Evolutionary conservation across 2,329 filamentous ascomycete genomes (phyloP).

Genomic region (Massarina eburnea): DNA sequence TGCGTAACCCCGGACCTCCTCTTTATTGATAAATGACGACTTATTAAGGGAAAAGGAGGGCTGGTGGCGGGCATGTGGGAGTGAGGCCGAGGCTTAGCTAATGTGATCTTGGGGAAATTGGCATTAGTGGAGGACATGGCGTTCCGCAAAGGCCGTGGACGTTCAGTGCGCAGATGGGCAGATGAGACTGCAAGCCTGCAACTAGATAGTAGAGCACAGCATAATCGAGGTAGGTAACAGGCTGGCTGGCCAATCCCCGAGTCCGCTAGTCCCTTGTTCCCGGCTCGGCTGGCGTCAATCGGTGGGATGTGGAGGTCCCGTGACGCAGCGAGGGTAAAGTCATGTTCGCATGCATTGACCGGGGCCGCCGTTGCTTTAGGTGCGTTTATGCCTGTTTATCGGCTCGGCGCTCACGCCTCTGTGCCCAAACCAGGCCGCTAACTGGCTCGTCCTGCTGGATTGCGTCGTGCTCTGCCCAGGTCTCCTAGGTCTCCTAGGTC

Average conservation of each 20-base stretch:
- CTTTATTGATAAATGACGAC: neutral
- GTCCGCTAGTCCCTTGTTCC: too few species aligned
- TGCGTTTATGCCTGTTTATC: constrained; percentile 10
- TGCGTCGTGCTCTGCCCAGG: constrained; percentile 20
- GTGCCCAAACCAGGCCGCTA: constrained; percentile 10
- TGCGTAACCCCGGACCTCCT: neutral
- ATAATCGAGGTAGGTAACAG: too few species aligned
- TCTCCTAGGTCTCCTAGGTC: too few species aligned
- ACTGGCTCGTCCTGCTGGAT: constrained; percentile 19
- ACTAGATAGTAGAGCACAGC: too few species aligned
- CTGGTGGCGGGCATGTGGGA: too few species aligned
- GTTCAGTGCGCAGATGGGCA: too few species aligned
- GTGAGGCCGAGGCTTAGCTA: too few species aligned
- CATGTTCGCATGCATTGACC: constrained; percentile 7
- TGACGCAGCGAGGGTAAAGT: constrained; percentile 7
- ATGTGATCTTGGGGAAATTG: too few species aligned
- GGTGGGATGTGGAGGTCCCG: constrained; percentile 1
- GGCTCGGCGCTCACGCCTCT: constrained; percentile 1
- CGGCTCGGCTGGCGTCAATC: neutral
- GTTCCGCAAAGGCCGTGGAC: too few species aligned
- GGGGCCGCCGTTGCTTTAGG: constrained; percentile 8
- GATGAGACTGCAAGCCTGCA: too few species aligned
- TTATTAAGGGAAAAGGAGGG: neutral
- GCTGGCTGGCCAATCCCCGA: too few species aligned
- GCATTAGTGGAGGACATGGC: too few species aligned